Evolutionary conservation across 2,329 filamentous ascomycete genomes (phyloP), one percentile per base, ranked within the genome.

Genomic region (Aspergillus tubingensis): DNA sequence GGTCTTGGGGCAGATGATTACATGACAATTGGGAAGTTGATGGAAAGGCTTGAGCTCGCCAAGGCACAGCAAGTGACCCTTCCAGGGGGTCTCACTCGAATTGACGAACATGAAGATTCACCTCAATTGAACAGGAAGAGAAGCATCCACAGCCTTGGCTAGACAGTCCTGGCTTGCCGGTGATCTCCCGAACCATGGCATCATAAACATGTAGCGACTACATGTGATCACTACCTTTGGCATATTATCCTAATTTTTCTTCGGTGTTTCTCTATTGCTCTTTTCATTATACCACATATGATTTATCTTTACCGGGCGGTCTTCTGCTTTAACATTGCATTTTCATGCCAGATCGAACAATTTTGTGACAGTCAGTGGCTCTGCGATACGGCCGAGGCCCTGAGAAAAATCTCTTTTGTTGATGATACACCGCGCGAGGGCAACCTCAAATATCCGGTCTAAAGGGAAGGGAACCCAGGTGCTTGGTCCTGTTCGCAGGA

Each of bases 1-100:
- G 88, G 87, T 1, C 85, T 92, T 32, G 86, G 91, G 15, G 91
- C 95, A 70, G 85, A 91, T 50, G 93, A 97, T 64, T 93, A 89
- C 73, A 76, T 91, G 65, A 86, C 87, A 3, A 87, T 97, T 51
- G 83, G 91, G 17, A 91, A 92, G 72, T 79, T 97, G 65, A 94
- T 93, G 74, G 90, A 96, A 75, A 96, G 94, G 76, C 82, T 96
- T 30, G 87, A 91, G 62, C 80, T 96, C 38, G 86, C 90, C 50
- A 84, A 87, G 66, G 74, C 70, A 59, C 75, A 74, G 11, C 65
- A 72, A 50, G 66, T 70, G 65, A 62, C 70, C 7, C 68, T 81
- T 23, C 76, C 79, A 21, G 80, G 79, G 3, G 80, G 78, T 1
- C 71, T 81, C 54, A 71, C 78, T 58, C 71, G 74, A 10, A 79